phyloP scores from a whole-genome alignment of 345 rosid species.

The Salix purpurea region DNA sequence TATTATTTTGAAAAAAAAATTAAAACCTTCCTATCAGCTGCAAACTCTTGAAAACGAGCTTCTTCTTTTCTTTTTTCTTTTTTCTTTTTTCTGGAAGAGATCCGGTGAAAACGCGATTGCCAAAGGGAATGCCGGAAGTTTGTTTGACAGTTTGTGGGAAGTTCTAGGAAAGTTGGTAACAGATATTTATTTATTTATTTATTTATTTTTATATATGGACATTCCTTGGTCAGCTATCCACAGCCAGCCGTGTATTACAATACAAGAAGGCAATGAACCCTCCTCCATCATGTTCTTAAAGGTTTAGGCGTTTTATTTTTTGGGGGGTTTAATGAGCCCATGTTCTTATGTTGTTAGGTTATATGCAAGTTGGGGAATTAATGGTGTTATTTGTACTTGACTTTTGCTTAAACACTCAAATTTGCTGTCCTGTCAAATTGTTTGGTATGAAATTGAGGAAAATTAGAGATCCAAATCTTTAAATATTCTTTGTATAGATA shows the following conservation, averaged over 20 bases:
- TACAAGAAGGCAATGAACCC: background rate
- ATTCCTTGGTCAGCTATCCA: background rate
- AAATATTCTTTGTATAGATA: background rate
- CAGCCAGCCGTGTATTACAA: background rate
- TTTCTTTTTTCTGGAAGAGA: background rate
- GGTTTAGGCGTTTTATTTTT: background rate
- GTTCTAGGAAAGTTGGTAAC: conserved; percentile 1
- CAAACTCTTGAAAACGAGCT: background rate
- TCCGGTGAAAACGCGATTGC: conserved; percentile 18
- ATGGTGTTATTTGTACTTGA: background rate
- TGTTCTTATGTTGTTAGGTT: background rate
- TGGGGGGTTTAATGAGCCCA: background rate
- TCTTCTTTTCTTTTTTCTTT: background rate
- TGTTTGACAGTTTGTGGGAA: conserved; percentile 20
- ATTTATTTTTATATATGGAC: background rate
- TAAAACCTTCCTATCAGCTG: background rate
- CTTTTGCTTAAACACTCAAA: background rate
- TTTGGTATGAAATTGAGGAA: background rate
- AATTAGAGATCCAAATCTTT: background rate
- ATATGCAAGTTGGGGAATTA: background rate
- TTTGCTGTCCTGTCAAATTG: background rate
- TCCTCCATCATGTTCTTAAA: background rate
- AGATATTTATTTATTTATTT: background rate
- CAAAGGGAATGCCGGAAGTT: conserved; percentile 47
- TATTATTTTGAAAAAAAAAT: no score